phyloP scores from a whole-genome alignment of 1,284 basidiomycete species.

The Gastroboletus turbinatus region DNA sequence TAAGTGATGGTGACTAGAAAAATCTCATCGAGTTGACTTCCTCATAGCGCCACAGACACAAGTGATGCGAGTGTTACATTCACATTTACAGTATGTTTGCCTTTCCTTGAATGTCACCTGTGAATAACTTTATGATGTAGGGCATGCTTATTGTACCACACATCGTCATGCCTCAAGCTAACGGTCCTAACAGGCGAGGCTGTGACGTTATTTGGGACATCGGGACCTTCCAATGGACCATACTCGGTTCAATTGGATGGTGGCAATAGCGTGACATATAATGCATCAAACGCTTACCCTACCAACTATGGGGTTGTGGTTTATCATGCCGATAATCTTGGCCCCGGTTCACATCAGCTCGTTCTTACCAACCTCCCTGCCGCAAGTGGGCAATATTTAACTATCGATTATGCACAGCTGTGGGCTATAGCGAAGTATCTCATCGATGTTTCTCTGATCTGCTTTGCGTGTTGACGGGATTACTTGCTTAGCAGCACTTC shows the following conservation, averaged over 20 bases:
- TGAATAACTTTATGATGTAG: constrained; percentile 6
- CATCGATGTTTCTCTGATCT: not conserved
- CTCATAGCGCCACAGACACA: constrained; percentile 24
- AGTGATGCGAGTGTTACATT: constrained; percentile 26
- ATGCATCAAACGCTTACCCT: constrained; percentile 20
- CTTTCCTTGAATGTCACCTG: not conserved
- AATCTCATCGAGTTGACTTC: not conserved
- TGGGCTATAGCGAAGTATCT: constrained; percentile 19
- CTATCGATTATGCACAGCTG: constrained; percentile 27
- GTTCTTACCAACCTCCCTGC: constrained; percentile 25
- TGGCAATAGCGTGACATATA: constrained; percentile 17
- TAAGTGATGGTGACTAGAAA: constrained; percentile 16
- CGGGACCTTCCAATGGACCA: constrained; percentile 23
- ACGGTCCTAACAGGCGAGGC: constrained; percentile 22
- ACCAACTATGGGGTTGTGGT: constrained; percentile 22
- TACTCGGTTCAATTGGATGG: constrained; percentile 25
- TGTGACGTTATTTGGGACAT: constrained; percentile 27
- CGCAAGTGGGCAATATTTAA: not conserved
- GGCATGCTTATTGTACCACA: constrained; percentile 11
- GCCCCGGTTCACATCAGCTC: constrained; percentile 24
- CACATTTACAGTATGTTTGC: constrained; percentile 30
- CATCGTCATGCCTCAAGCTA: not conserved
- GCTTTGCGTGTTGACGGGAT: constrained; percentile 1
- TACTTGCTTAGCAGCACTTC: not conserved
- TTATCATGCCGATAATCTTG: constrained; percentile 33